Conservation (phyloP, 805 yeast species). For the Barnettozyma sucrosica region DNA sequence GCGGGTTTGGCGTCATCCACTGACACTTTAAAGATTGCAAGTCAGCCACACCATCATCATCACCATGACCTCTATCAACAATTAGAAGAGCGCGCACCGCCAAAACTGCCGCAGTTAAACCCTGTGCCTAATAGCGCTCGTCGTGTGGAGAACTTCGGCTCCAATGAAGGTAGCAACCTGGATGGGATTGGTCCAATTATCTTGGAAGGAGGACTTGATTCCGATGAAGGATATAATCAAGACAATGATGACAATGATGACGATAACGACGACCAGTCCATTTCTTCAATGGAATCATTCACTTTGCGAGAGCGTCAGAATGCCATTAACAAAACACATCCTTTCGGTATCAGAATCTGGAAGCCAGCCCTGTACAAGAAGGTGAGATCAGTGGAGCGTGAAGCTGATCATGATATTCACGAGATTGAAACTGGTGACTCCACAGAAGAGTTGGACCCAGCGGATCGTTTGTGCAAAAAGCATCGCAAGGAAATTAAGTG, state of each 20-base stretch:
- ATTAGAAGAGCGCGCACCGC: conserved; percentile 1
- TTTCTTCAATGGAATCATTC: conserved; percentile 68
- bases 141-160: neutral
- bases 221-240: neutral
- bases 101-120: conserved; percentile 6
- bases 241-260: conserved; percentile 17
- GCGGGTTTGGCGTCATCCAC: conserved; percentile 15
- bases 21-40: conserved; percentile 15
- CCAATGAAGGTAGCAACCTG: neutral
- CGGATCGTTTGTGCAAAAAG: neutral
- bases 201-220: conserved; percentile 1
- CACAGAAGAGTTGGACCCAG: neutral
- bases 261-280: conserved; percentile 32
- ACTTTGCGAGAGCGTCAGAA: conserved; percentile 90
- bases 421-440: conserved; percentile 38
- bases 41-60: conserved; percentile 11
- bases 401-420: conserved; percentile 92
- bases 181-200: neutral
- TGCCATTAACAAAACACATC: conserved; percentile 95
- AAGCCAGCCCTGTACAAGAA: conserved; percentile 96
- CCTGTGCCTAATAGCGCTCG: conserved; percentile 13
- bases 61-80: conserved; percentile 9
- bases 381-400: conserved; percentile 80
- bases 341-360: conserved; percentile 98
- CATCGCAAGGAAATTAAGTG: conserved; percentile 39